Base-by-base conservation (phyloP, 495 filamentous ascomycete genomes). In the Jackrogersella minutella region DNA sequence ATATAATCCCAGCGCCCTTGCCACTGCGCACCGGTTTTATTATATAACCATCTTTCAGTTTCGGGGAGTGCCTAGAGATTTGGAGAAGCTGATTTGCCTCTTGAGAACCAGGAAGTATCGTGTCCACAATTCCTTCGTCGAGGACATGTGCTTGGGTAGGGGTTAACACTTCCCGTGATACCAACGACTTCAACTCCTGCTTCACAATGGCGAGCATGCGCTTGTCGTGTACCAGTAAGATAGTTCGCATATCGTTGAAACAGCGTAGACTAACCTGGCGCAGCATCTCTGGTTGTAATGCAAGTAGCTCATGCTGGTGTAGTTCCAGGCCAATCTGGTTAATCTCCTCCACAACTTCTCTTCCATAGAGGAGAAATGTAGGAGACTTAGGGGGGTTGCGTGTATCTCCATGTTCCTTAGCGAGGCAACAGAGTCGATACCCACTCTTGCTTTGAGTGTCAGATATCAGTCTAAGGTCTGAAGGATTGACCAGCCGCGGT, bases 191-290 rank as follows among this genome's bases (percentile, higher is more conserved):
- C 2, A 52, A 13, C 10, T 52, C 49, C 5, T 52, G 30, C 17
- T 52, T 52, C 2, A 52, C 49, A 10, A 52, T 36, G 8, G 11
- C 49, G 5, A 52, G 49, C 9, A 52, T 52, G 17, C 49, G 49
- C 17, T 52, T 52, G 10, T 52, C 49, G 10, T 52, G 49, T 3
- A 52, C 19, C 1, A 52, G 14, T 1, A 52, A 22, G 49, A 52
- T 52, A n/a, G 49, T 34, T 10, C 49, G 30, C 49, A 52, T 52
- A 16, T 52, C 49, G 17, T 52, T 52, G 26, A 52, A 52, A 28
- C 49, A 52, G 4, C 49, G 49, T 8, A 36, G 49, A 6, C 49
- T 52, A 5, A 52, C 16, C 5, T 52, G 49, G 11, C 49, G 49
- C 7, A 52, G 17, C 10, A 52, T 52, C n/a, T 52, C 49, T 30